These are phyloP conservation scores for Blastocystis hominis DNA, from an alignment of 352 stramenopile species.

Conservation along the genomic window DNA sequence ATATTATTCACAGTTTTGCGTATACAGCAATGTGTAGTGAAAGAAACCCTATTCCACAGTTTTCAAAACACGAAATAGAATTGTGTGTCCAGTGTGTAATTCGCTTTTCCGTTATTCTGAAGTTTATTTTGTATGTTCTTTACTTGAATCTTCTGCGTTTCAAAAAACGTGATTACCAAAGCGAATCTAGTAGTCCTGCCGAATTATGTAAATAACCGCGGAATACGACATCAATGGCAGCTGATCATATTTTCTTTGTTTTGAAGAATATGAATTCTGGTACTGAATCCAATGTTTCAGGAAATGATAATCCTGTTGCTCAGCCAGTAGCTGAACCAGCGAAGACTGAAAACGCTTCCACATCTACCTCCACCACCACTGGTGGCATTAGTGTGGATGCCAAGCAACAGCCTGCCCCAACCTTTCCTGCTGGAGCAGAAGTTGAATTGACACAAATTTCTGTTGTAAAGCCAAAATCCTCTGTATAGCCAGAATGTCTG, in stretches of 20 bases:
- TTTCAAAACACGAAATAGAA: too few species aligned
- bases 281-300: not conserved
- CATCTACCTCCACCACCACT: not conserved
- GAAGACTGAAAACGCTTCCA: not conserved
- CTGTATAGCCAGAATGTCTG: not conserved
- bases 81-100: too few species aligned
- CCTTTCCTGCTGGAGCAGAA: not conserved
- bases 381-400: not conserved
- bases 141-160: not conserved
- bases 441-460: not conserved
- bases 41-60: too few species aligned
- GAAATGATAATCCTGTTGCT: not conserved
- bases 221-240: not conserved
- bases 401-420: not conserved
- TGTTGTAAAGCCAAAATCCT: not conserved
- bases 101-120: too few species aligned
- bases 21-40: too few species aligned
- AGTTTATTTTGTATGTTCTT: not conserved
- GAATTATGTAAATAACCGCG: not conserved
- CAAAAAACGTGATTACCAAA: not conserved
- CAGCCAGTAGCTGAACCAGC: not conserved
- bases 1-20: too few species aligned
- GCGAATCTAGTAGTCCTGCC: not conserved
- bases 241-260: slow-evolving; percentile 27
- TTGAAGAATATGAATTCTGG: not conserved